phyloP scores from a whole-genome alignment of 2,329 filamentous ascomycete genomes.

The Neonectria magnoliae region DNA sequence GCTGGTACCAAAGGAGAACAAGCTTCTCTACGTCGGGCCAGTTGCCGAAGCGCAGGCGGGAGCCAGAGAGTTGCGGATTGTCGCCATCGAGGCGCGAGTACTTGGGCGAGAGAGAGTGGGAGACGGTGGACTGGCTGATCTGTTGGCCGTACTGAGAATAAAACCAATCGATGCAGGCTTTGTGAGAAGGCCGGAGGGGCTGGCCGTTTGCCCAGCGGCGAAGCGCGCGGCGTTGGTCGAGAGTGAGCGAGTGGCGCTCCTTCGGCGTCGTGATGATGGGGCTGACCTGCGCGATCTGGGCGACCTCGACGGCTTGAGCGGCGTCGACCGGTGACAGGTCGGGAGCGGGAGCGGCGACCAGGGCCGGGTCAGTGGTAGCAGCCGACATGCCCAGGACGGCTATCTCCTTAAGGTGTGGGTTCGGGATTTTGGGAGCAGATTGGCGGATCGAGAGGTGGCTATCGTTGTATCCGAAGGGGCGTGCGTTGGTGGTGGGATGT shows the following conservation, averaged over 20 bases:
- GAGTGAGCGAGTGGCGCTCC: slow-evolving; percentile 69
- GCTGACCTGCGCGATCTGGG: slow-evolving; percentile 21
- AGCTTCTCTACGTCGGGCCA: slow-evolving; percentile 72
- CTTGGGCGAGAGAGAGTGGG: slow-evolving; percentile 69
- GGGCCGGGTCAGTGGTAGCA: slow-evolving; percentile 52
- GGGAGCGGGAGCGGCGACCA: slow-evolving; percentile 46
- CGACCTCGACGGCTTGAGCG: slow-evolving; percentile 31
- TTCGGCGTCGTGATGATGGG: slow-evolving; percentile 40
- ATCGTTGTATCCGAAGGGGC: slow-evolving; percentile 54
- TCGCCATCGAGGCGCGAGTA: slow-evolving; percentile 70
- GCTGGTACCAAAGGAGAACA: slow-evolving; percentile 65
- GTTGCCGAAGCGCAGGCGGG: slow-evolving; percentile 69
- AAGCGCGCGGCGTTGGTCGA: slow-evolving; percentile 69
- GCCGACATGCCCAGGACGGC: slow-evolving; percentile 48
- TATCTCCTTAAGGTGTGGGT: slow-evolving; percentile 45
- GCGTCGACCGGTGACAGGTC: slow-evolving; percentile 43
- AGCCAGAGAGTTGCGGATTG: slow-evolving; percentile 68
- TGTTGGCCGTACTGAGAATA: slow-evolving; percentile 65
- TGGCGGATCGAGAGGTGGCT: slow-evolving; percentile 40
- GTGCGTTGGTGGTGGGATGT: slow-evolving; percentile 44
- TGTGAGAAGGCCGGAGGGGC: slow-evolving; percentile 66
- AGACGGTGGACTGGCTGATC: slow-evolving; percentile 72
- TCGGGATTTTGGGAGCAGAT: slow-evolving; percentile 43
- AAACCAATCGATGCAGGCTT: slow-evolving; percentile 73
- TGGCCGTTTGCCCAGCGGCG: slow-evolving; percentile 69